Evolutionary conservation across 2,329 filamentous ascomycete genomes (phyloP), one percentile per base, ranked within the genome.

Genomic region (Eutypa lata): DNA sequence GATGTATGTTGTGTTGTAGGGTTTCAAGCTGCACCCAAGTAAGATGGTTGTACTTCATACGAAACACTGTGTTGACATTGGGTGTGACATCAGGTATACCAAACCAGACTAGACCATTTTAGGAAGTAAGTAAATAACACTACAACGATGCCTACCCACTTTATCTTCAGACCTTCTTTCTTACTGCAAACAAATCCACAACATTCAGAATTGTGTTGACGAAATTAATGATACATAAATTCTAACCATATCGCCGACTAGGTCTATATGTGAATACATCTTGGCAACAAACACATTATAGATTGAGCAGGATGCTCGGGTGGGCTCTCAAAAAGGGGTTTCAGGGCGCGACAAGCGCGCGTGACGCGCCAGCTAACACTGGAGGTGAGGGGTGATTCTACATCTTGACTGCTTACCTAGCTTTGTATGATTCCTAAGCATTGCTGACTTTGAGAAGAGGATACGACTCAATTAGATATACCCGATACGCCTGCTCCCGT

Each of bases 401-500:
- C 16, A 16, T 16, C 13, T 38, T 14, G 13, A 14, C n/a, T 38
- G 35, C 16, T 38, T 16, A n/a, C n/a, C n/a, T 38, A 16, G 26
- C 48, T 53, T 49, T 44, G 22, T 50, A 43, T 50, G 11, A 42
- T 37, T 50, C 46, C 61, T 63, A 50, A 61, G 45, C 19, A 35
- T 26, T 54, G 35, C 48, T 18, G 33, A 56, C 37, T 50, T 47
- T 31, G 21, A 43, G 21, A 53, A 75, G 73, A 71, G 44, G 73
- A 76, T 47, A 76, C 71, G 62, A 76, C 76, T 0, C 77, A 79
- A 55, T 60, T 80, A 40, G 83, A 87, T 16, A 74, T 75, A 31
- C 83, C 84, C 38, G 84, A 87, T 60, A 88, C 84, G 16, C 84
- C 84, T 7, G 84, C 82, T 0, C 84, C 84, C 2, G 79, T 87